phyloP scores from a whole-genome alignment of 2,329 filamentous ascomycete species.

The Beauveria varroae region DNA sequence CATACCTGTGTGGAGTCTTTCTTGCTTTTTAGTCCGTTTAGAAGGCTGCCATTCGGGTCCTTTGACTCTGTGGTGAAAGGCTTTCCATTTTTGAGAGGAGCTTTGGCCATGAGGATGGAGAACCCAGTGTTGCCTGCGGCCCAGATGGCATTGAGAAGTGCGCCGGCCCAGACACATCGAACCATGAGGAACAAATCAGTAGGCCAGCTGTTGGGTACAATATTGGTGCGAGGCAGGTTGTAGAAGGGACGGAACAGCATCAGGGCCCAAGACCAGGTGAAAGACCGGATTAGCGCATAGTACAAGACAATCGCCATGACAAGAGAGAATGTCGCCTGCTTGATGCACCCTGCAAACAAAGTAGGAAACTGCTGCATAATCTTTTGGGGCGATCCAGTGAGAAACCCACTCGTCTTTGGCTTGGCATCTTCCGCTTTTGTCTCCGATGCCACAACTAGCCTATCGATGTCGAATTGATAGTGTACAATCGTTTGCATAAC shows the following conservation, averaged over 20 bases:
- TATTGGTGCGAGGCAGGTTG: conserved; percentile 64
- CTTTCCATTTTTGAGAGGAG: conserved; percentile 75
- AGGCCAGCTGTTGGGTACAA: conserved; percentile 51
- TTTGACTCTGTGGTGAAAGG: conserved; percentile 80
- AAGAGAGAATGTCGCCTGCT: conserved; percentile 33
- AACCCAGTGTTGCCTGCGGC: conserved; percentile 70
- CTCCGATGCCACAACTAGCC: conserved; percentile 35
- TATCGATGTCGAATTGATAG: conserved; percentile 66
- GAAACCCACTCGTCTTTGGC: conserved; percentile 18
- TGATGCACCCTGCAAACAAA: conserved; percentile 30
- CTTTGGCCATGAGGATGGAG: conserved; percentile 68
- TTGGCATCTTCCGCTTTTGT: conserved; percentile 14
- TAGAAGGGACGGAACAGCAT: conserved; percentile 65
- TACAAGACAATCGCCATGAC: conserved; percentile 51
- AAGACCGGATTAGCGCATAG: conserved; percentile 50
- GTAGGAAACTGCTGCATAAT: conserved; percentile 32
- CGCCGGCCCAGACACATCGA: conserved; percentile 54
- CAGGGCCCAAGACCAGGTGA: conserved; percentile 63
- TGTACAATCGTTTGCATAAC: conserved; percentile 63
- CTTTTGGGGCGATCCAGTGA: conserved; percentile 25
- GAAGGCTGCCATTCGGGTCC: conserved; percentile 82
- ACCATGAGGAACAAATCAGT: conserved; percentile 48
- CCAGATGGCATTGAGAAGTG: conserved; percentile 67
- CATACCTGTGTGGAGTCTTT: conserved; percentile 66
- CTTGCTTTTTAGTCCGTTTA: conserved; percentile 77